These are phyloP conservation scores for Fraxinus sp. DNA, from an alignment of 305 asterid species.

Conservation along the genomic window DNA sequence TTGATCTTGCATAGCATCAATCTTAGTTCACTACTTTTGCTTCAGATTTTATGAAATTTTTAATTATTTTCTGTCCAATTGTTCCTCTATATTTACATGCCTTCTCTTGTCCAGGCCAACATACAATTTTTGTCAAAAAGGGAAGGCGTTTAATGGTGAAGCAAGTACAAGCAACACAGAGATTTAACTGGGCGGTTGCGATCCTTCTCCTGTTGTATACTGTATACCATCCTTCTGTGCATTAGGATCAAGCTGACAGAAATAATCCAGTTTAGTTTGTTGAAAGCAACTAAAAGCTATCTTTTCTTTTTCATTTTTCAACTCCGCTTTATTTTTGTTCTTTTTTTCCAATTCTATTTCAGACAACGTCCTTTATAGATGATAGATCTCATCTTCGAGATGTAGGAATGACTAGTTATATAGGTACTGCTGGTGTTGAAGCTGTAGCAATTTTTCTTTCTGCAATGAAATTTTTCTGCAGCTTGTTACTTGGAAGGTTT, in stretches of 20 bases:
- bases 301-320: not conserved
- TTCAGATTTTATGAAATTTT: not conserved
- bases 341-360: no score
- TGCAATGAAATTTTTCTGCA: not conserved
- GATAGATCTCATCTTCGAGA: not conserved
- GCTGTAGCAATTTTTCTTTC: not conserved
- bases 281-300: not conserved
- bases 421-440: not conserved
- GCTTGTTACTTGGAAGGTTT: not conserved
- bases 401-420: not conserved
- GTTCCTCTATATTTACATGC: not conserved
- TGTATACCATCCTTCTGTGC: not conserved
- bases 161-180: conserved; percentile 34
- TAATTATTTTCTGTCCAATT: not conserved
- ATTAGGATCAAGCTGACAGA: not conserved
- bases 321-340: not conserved
- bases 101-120: conserved; percentile 47
- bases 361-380: not conserved
- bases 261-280: not conserved
- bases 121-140: conserved; percentile 29
- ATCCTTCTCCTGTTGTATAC: not conserved
- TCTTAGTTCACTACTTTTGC: not conserved
- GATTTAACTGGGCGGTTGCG: conserved; percentile 21
- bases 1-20: not conserved
- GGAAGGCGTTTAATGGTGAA: conserved; percentile 47